phyloP scores from a whole-genome alignment of 768 basidiomycete genomes.

The Hemileccinum impolitum region DNA sequence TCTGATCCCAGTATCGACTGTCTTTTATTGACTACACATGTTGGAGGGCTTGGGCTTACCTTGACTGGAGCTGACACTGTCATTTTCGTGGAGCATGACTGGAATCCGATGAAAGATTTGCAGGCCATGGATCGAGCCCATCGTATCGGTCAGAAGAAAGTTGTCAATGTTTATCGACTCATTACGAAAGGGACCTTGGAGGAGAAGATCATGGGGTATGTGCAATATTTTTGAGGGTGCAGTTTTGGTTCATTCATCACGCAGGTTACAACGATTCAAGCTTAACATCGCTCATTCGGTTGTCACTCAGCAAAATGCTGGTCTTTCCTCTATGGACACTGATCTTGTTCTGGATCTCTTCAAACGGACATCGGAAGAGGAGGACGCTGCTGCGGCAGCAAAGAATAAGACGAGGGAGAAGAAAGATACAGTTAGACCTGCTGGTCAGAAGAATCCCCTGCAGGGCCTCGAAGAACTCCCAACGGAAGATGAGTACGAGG shows the following conservation, averaged over 20 bases:
- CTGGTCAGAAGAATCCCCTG: constrained; percentile 78
- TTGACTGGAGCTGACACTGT: constrained; percentile 98
- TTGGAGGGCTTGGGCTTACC: constrained; percentile 93
- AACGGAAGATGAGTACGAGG: constrained; percentile 88
- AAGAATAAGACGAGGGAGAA: constrained; percentile 52
- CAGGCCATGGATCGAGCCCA: constrained; percentile 99
- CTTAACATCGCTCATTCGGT: constrained; percentile 96
- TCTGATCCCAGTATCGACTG: constrained; percentile 97
- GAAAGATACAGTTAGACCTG: constrained; percentile 52
- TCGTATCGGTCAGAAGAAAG: constrained; percentile 97
- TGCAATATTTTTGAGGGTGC: constrained; percentile 21
- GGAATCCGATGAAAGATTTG: constrained; percentile 99
- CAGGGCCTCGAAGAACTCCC: constrained; percentile 91
- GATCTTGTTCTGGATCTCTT: constrained; percentile 96
- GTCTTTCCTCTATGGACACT: constrained; percentile 93
- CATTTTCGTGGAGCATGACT: constrained; percentile 99
- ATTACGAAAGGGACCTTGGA: constrained; percentile 97
- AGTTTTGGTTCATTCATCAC: constrained; percentile 6
- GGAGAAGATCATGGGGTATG: constrained; percentile 99
- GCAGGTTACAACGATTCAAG: constrained; percentile 95
- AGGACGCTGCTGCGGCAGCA: constrained; percentile 57
- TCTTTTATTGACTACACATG: constrained; percentile 91
- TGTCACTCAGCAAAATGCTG: constrained; percentile 96
- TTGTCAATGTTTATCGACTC: constrained; percentile 96
- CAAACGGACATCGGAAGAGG: constrained; percentile 69